These are phyloP conservation scores for Neofusicoccum cordaticola DNA, from an alignment of 2,329 filamentous ascomycete genomes.

Conservation along the genomic window DNA sequence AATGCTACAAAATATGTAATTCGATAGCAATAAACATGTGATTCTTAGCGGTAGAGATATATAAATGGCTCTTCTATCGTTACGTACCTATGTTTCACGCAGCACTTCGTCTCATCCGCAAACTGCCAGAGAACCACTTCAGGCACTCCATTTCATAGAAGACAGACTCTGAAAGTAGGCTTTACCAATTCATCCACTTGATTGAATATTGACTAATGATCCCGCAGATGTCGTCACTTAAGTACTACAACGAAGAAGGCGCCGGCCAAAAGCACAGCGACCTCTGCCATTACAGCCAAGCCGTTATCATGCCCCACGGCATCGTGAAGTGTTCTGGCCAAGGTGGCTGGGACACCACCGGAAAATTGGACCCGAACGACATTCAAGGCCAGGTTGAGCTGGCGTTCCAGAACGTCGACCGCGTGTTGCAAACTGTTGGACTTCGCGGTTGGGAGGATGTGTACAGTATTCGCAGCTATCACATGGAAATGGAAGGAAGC, in stretches of 20 bases:
- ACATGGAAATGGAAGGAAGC: slow-evolving; percentile 20
- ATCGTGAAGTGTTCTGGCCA: slow-evolving; percentile 32
- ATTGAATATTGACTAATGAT: too few species aligned
- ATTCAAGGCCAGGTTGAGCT: slow-evolving; percentile 8
- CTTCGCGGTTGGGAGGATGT: slow-evolving; percentile 16
- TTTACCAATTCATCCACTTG: too few species aligned
- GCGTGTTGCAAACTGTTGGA: not conserved
- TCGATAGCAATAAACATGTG: too few species aligned
- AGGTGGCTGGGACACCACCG: slow-evolving; percentile 14
- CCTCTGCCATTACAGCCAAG: slow-evolving; percentile 6
- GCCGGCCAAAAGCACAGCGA: not conserved
- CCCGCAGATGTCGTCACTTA: not conserved
- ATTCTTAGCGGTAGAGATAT: too few species aligned
- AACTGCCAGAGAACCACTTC: too few species aligned
- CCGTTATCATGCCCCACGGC: not conserved
- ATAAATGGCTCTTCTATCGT: too few species aligned
- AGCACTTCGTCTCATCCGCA: too few species aligned
- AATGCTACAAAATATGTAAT: too few species aligned
- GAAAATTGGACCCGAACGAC: not conserved
- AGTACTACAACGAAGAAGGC: slow-evolving; percentile 6
- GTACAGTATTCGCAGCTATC: slow-evolving; percentile 22
- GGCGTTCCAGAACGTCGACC: slow-evolving; percentile 15
- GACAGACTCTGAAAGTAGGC: too few species aligned
- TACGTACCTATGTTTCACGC: too few species aligned
- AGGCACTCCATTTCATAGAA: too few species aligned